A percentile compares a stretch with the other conserved stretches of the same genome.
Evolutionary conservation across 306 rosid genomes (phyloP).

Genomic region (Sicyos edulis): DNA sequence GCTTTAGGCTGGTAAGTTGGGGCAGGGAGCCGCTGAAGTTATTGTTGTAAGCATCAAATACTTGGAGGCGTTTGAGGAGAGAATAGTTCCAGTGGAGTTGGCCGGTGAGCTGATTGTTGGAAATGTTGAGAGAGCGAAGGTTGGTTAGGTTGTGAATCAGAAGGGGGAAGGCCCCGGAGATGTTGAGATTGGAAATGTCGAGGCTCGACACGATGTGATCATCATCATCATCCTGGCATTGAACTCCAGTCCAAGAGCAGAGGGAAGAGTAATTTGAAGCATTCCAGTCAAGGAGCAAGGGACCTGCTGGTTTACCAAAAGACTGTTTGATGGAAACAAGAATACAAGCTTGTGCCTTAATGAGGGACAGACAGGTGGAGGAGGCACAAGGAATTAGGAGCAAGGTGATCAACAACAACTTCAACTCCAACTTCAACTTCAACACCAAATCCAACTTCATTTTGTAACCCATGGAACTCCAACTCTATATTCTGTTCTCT

Average conservation of each 20-base stretch:
- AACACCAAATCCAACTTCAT: background rate
- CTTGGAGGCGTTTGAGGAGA: conserved; percentile 33
- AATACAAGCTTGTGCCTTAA: conserved; percentile 60
- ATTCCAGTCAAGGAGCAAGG: conserved; percentile 50
- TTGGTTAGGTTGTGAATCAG: conserved; percentile 36
- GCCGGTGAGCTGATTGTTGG: conserved; percentile 67
- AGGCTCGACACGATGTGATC: conserved; percentile 40
- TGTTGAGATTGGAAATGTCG: conserved; percentile 54
- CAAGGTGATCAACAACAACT: background rate
- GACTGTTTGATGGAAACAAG: conserved; percentile 55
- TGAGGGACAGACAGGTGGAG: conserved; percentile 38
- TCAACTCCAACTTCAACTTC: too few species aligned
- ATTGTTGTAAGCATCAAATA: conserved; percentile 70
- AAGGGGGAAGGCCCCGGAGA: conserved; percentile 52
- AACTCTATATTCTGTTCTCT: too few species aligned
- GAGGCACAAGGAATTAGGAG: conserved; percentile 35
- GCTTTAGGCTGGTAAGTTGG: conserved; percentile 36
- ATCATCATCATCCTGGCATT: conserved; percentile 34
- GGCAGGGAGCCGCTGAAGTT: conserved; percentile 52
- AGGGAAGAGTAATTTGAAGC: conserved; percentile 45
- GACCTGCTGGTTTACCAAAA: conserved; percentile 33
- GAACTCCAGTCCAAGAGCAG: conserved; percentile 72
- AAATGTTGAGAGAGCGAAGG: conserved; percentile 61
- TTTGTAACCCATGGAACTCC: conserved; percentile 9
- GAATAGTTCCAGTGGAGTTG: conserved; percentile 48